Evolutionary conservation across 257 asterid genomes (phyloP), one percentile per base, ranked within the genome.

Genomic region (Solanum chiquidenum): DNA sequence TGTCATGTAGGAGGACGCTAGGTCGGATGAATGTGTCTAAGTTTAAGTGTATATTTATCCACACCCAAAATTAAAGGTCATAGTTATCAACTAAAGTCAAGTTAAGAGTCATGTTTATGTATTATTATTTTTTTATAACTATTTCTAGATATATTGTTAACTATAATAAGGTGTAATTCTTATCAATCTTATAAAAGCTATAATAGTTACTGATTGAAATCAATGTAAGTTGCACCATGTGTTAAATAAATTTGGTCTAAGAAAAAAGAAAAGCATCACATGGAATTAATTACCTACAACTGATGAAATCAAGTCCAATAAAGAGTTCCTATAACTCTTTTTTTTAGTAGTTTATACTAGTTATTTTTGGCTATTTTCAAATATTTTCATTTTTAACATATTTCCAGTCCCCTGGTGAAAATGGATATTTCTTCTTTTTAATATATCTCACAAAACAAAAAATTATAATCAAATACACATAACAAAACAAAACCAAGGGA

Each of bases 41-140:
- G 0, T 52, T 16, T 2, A 52, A 52, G 62, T 52, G 62, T 6
- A 0, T 6, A 18, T 16, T 52, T 0, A 1, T 52, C 0, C 23
- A 52, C 21, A 52, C 1, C 1, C 10, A 52, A 52, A 52, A 0
- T 52, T 18, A 52, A 52, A 52, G 0, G 9, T 52, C 23, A 52
- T 16, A 52, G 4, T 6, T 52, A 52, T 0, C 62, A 52, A 52
- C 62, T 52, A 0, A 52, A 52, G 9, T 16, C 4, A 52, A 52
- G 3, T 16, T 16, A 16, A 52, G 0, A 52, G 23, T 52, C 9
- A 16, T 52, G 9, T 16, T 52, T 6, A 52, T 52, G 0, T 6
- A 16, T 52, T 16, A 16, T 13, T 2, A 0, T 0, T 2, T 2
- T 55, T 55, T 55, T 6, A 18, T 6, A 55, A 55, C 25, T 20